Percentiles rank a stretch among this genome's conserved stretches.
These are phyloP conservation scores for Ophiocordyceps robertsii DNA, from an alignment of 2,329 filamentous ascomycete genomes.

Conservation along the genomic window DNA sequence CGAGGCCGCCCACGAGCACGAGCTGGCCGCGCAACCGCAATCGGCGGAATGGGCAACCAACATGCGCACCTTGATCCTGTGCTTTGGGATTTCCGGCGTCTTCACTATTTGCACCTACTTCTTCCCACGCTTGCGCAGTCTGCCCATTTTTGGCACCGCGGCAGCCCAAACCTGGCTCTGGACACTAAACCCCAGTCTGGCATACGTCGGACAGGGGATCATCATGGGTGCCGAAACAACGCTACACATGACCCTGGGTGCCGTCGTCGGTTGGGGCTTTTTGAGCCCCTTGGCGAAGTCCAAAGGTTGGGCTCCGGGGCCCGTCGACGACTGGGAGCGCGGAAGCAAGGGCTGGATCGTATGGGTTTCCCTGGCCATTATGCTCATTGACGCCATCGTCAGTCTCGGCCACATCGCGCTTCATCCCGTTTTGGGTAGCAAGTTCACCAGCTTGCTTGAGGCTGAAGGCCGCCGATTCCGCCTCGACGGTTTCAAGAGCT, in stretches of 20 bases:
- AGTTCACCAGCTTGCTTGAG: neutral
- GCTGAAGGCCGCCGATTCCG: neutral
- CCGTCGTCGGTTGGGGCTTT: conserved; percentile 78
- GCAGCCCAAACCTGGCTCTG: conserved; percentile 78
- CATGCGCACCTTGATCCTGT: conserved; percentile 39
- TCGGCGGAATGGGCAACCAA: conserved; percentile 30
- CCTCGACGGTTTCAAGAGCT: neutral
- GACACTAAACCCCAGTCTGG: conserved; percentile 93
- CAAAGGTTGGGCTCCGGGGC: conserved; percentile 78
- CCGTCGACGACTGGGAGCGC: conserved; percentile 75
- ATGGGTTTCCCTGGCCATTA: conserved; percentile 90
- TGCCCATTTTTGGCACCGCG: conserved; percentile 71
- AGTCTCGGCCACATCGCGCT: conserved; percentile 70
- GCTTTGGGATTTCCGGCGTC: conserved; percentile 44
- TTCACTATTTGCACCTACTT: conserved; percentile 84
- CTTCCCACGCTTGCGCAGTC: conserved; percentile 65
- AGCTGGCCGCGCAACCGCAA: conserved; percentile 14
- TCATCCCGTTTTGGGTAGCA: conserved; percentile 33
- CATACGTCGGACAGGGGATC: conserved; percentile 92
- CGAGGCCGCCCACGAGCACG: conserved; percentile 9
- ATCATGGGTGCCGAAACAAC: conserved; percentile 97
- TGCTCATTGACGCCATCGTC: conserved; percentile 86
- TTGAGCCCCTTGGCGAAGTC: conserved; percentile 80
- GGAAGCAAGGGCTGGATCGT: conserved; percentile 99
- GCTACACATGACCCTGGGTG: conserved; percentile 86